Evolutionary conservation across 2,329 filamentous ascomycete genomes (phyloP), one percentile per base, ranked within the genome.

Genomic region (Trichoderma sp.): DNA sequence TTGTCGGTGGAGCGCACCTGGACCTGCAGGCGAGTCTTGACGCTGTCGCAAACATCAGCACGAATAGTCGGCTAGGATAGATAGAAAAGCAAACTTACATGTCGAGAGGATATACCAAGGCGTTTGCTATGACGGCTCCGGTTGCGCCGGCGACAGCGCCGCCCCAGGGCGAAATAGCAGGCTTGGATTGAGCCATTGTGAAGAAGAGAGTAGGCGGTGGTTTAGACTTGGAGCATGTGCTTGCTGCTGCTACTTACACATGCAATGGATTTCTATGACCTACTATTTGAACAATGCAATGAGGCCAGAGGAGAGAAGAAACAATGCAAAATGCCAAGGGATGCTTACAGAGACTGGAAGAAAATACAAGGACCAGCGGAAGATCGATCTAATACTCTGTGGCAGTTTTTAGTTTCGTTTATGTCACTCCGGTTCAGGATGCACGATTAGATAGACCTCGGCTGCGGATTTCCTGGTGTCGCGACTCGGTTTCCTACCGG

Each of bases 21-120:
- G 34, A 98, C 95, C 83, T 99, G 96, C 36, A 99, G 88, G 72
- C 94, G 91, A 63, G 96, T 99, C 85, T 99, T 99, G 77, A 99
- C 93, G 77, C 95, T 98, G 79, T 57, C 60, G 47, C 34, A 68
- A 34, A n/a, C 68, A 28, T 62, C 32, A 70, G 71, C 30, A 26
- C 26, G 26, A 26, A 26, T 26, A 26, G 26, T 26, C 26, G 26
- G 26, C 26, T 3, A 26, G 26, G 26, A 28, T 4, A 7, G 70
- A 67, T 6, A 9, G 47, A 3, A 21, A 14, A 3, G 39, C 39
- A 24, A 11, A 84, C 92, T 85, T 86, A 97, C 95, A 99, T 95
- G 83, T 99, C 96, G 73, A 99, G 87, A 61, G 96, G 96, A 82
- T 99, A 99, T 72, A 98, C 95, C 74, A 98, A 84, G 58, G 95